Percentiles rank a stretch among this genome's conserved stretches.
Conservation (phyloP, 1,284 basidiomycete species). For the Ceratobasidium sp. region DNA sequence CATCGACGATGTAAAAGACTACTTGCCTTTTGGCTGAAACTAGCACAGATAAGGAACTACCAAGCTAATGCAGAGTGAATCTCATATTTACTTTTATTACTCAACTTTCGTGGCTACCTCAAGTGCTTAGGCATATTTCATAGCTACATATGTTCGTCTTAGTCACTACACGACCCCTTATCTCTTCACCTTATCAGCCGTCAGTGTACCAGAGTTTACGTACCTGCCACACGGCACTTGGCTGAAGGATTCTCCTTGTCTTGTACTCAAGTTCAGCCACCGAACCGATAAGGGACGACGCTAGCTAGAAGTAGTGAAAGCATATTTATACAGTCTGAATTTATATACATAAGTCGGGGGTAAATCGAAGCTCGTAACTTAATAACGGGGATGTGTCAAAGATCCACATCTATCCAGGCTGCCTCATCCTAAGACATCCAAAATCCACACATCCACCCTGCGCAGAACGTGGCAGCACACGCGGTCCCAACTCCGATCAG, state of each 20-base stretch:
- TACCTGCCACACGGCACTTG: not conserved
- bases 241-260: not conserved
- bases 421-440: slow-evolving; percentile 17
- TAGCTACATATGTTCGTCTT: slow-evolving; percentile 13
- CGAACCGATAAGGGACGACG: not conserved
- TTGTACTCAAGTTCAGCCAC: too few relatives aligned
- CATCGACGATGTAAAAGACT: too few relatives aligned
- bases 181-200: not conserved
- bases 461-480: slow-evolving; percentile 30
- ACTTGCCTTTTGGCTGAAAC: too few relatives aligned
- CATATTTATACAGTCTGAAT: slow-evolving; percentile 16
- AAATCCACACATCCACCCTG: slow-evolving; percentile 33
- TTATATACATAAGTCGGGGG: slow-evolving; percentile 1
- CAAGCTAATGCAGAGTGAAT: too few relatives aligned
- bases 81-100: too few relatives aligned
- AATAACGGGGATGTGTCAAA: not conserved
- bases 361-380: not conserved
- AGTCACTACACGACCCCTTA: slow-evolving; percentile 32
- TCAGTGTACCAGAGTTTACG: not conserved
- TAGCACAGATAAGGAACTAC: too few relatives aligned
- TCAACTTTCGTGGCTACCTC: too few relatives aligned
- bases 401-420: not conserved
- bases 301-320: not conserved
- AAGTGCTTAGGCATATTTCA: too few relatives aligned
- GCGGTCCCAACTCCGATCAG: slow-evolving; percentile 21